phyloP scores from a whole-genome alignment of 2,329 filamentous ascomycete species.

The Teratosphaeria viscida region DNA sequence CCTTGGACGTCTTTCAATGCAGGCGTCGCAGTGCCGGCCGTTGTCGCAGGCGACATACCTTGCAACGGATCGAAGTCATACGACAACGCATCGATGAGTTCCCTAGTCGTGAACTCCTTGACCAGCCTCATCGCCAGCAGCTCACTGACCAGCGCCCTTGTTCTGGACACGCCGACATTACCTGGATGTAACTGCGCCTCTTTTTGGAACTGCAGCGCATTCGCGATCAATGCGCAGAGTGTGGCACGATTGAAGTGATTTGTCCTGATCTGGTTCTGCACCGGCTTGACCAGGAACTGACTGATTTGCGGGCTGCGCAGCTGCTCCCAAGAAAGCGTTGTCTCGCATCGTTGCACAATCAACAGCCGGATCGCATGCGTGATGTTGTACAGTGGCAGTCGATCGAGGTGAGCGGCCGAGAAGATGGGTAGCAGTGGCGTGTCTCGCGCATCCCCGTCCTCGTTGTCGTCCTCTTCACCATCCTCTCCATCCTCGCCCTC shows the following conservation, averaged over 20 bases:
- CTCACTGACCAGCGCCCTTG: constrained; percentile 80
- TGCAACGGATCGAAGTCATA: constrained; percentile 93
- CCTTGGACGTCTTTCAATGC: constrained; percentile 16
- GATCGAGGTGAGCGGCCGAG: constrained; percentile 68
- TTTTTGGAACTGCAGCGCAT: constrained; percentile 86
- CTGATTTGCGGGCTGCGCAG: constrained; percentile 91
- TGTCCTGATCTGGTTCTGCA: constrained; percentile 76
- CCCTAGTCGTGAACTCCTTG: constrained; percentile 78
- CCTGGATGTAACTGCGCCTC: constrained; percentile 73
- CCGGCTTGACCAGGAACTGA: constrained; percentile 89
- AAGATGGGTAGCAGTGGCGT: constrained; percentile 64
- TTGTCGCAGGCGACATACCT: constrained; percentile 50
- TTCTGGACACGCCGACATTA: constrained; percentile 73
- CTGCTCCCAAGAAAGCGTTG: constrained; percentile 88
- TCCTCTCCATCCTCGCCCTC: constrained; percentile 32
- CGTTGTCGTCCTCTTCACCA: constrained; percentile 28
- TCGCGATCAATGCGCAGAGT: constrained; percentile 82
- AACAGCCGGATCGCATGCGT: constrained; percentile 83
- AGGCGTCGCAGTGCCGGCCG: constrained; percentile 21
- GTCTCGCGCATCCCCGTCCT: constrained; percentile 35
- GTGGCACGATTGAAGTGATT: constrained; percentile 80
- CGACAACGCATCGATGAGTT: constrained; percentile 85
- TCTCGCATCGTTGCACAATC: constrained; percentile 77
- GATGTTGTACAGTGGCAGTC: constrained; percentile 77
- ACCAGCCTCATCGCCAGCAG: constrained; percentile 79